These are phyloP conservation scores for Triticum timopheevii DNA, from an alignment of 176 grass and related monocot genomes.

Conservation along the genomic window DNA sequence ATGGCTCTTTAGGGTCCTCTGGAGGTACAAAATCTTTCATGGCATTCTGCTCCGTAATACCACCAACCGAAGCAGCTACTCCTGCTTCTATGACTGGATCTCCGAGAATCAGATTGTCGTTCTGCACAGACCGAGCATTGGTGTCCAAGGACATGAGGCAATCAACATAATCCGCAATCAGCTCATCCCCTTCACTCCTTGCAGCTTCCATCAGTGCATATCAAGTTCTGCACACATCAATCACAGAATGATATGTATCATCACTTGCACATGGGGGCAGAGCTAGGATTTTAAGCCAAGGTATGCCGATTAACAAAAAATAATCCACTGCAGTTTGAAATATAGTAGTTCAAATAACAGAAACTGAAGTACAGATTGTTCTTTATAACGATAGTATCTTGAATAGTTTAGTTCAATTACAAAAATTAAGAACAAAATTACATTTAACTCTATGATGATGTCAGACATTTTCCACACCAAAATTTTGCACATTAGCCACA, in stretches of 20 bases:
- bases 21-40: slow-evolving; percentile 37
- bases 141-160: slow-evolving; percentile 91
- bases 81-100: slow-evolving; percentile 26
- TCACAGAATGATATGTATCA: neutral
- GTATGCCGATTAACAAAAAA: neutral
- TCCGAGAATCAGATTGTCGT: slow-evolving; percentile 41
- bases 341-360: neutral
- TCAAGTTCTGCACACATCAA: slow-evolving; percentile 11
- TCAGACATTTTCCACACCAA: neutral
- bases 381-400: neutral
- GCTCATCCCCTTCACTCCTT: slow-evolving; percentile 50
- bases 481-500: neutral
- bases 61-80: slow-evolving; percentile 14
- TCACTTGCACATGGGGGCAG: neutral
- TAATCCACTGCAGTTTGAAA: neutral
- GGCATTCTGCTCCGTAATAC: neutral
- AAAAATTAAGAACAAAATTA: neutral
- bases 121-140: slow-evolving; percentile 39
- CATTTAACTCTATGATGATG: neutral
- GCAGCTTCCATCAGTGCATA: slow-evolving; percentile 45
- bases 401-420: neutral
- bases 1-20: slow-evolving; percentile 50
- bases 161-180: slow-evolving; percentile 83
- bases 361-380: neutral
- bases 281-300: neutral